Conservation (phyloP, 331 rosid genomes). For the Malus hybrid region DNA sequence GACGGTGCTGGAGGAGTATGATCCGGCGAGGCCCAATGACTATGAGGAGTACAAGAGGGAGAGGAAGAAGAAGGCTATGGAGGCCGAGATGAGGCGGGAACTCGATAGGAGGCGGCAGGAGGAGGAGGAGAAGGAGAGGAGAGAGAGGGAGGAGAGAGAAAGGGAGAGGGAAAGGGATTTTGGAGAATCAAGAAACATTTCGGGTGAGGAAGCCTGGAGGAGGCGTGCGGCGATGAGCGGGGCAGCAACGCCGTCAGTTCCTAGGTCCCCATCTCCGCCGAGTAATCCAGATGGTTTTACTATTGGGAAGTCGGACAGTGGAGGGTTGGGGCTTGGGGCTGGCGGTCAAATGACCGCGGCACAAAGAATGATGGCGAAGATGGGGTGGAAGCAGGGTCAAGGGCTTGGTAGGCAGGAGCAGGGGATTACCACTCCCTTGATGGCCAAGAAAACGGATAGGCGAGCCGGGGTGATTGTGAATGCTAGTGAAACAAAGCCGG, state of each 20-base stretch:
- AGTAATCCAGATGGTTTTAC: conserved; percentile 61
- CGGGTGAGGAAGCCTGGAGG: conserved; percentile 97
- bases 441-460: conserved; percentile 93
- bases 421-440: conserved; percentile 91
- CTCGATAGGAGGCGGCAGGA: conserved; percentile 67
- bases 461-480: conserved; percentile 95
- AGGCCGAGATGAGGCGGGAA: conserved; percentile 71
- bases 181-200: conserved; percentile 55
- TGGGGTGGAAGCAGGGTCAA: conserved; percentile 98
- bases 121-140: conserved; percentile 70
- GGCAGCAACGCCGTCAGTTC: conserved; percentile 10
- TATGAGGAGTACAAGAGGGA: conserved; percentile 86
- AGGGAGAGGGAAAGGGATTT: conserved; percentile 24
- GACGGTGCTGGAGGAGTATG: conserved; percentile 77
- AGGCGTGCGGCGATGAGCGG: conserved; percentile 86
- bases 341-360: conserved; percentile 99
- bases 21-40: conserved; percentile 90
- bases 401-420: conserved; percentile 96
- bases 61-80: conserved; percentile 65
- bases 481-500: conserved; percentile 61
- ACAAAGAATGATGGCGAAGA: conserved; percentile 97
- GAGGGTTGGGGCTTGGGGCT: conserved; percentile 82
- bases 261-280: conserved; percentile 79
- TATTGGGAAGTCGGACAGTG: conserved; percentile 84
- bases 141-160: conserved; percentile 33